Percentiles rank a stretch among this genome's conserved stretches.
These are phyloP conservation scores for Reutealis trisperma DNA, from an alignment of 345 rosid species.

Conservation along the genomic window DNA sequence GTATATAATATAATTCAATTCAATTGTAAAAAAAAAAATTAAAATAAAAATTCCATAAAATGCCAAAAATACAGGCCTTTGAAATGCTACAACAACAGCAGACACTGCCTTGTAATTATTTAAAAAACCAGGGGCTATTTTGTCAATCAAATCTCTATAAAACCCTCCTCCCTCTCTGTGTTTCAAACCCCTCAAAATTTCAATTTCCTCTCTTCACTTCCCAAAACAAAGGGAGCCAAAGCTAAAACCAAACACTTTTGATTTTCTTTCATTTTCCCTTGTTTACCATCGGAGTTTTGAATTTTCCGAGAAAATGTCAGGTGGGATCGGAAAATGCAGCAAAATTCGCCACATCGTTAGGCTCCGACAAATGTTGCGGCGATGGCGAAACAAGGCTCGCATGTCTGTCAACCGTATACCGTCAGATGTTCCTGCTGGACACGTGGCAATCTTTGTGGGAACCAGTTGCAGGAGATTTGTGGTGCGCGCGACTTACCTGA, in stretches of 20 bases:
- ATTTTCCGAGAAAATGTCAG: conserved; percentile 46
- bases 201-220: background rate
- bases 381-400: conserved; percentile 89
- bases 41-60: background rate
- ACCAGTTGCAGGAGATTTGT: conserved; percentile 64
- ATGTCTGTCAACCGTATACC: conserved; percentile 58
- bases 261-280: background rate
- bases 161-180: conserved; percentile 23
- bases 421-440: conserved; percentile 90
- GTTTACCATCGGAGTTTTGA: background rate
- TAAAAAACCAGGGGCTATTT: conserved; percentile 37
- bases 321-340: conserved; percentile 70
- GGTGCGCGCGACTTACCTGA: conserved; percentile 82
- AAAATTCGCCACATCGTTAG: conserved; percentile 92
- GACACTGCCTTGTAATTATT: conserved; percentile 43
- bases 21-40: background rate
- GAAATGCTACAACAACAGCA: conserved; percentile 17
- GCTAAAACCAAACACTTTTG: background rate
- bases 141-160: conserved; percentile 32
- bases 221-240: background rate
- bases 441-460: conserved; percentile 87
- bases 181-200: conserved; percentile 29
- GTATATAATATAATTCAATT: no score
- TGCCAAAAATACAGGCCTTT: background rate
- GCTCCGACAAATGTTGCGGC: conserved; percentile 80